These are phyloP conservation scores for Cyberlindnera samutprakarnensis DNA, from an alignment of 805 yeast genomes.

Conservation along the genomic window DNA sequence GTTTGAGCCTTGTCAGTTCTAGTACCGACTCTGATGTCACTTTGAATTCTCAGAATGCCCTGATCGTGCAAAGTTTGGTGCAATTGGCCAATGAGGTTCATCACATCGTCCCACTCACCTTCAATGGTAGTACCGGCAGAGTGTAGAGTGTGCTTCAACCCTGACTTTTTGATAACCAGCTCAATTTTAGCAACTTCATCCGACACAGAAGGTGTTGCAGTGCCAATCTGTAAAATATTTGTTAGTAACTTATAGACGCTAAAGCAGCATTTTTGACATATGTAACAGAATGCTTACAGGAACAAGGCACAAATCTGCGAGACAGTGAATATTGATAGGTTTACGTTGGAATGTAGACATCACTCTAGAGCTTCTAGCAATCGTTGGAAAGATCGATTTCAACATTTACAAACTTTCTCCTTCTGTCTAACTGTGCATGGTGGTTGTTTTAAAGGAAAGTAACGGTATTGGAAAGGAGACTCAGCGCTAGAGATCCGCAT, in stretches of 20 bases:
- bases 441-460: background rate
- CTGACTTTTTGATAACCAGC: slow-evolving; percentile 50
- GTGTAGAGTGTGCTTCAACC: slow-evolving; percentile 63
- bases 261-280: too few species aligned
- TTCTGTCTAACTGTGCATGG: background rate
- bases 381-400: background rate
- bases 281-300: too few species aligned
- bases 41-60: slow-evolving; percentile 75
- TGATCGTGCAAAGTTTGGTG: slow-evolving; percentile 65
- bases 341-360: slow-evolving; percentile 12
- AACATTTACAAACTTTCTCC: too few species aligned
- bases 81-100: slow-evolving; percentile 66
- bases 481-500: too few species aligned
- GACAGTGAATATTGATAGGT: slow-evolving; percentile 47
- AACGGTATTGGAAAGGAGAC: too few species aligned
- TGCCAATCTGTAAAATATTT: slow-evolving; percentile 52
- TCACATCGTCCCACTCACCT: slow-evolving; percentile 91
- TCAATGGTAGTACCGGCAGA: slow-evolving; percentile 90
- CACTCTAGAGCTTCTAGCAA: slow-evolving; percentile 4
- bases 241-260: too few species aligned
- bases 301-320: slow-evolving; percentile 80
- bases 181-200: slow-evolving; percentile 73
- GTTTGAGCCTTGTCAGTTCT: slow-evolving; percentile 68
- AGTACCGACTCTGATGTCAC: slow-evolving; percentile 83
- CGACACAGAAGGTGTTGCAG: slow-evolving; percentile 69